Evolutionary conservation across 148 eudicot species (phyloP).

Genomic region (Linanthus parryae): DNA sequence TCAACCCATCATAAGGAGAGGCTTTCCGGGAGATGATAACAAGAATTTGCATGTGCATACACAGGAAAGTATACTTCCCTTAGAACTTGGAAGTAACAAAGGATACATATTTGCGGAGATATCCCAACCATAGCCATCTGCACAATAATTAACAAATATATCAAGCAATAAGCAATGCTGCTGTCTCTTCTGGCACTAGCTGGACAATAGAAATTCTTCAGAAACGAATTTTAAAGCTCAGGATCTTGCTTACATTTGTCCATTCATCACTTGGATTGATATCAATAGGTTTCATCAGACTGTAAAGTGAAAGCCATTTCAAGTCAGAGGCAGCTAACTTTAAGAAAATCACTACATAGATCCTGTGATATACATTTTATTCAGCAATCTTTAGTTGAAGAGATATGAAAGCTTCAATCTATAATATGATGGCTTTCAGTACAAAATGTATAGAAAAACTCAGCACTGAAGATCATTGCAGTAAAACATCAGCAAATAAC

Average conservation of each 20-base stretch:
- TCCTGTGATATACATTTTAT: not conserved
- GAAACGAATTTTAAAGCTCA: not conserved
- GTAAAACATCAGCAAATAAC: no score
- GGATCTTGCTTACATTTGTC: slow-evolving; percentile 60
- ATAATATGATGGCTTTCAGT: not conserved
- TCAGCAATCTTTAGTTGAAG: not conserved
- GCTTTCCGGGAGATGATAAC: no score
- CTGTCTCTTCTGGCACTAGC: not conserved
- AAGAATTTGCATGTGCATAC: no score
- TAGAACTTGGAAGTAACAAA: slow-evolving; percentile 11
- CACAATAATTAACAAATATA: slow-evolving; percentile 9
- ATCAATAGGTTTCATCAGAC: slow-evolving; percentile 90
- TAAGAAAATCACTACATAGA: not conserved
- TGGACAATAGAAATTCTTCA: not conserved
- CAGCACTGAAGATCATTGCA: not conserved
- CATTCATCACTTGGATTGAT: slow-evolving; percentile 87
- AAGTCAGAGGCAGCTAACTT: slow-evolving; percentile 4
- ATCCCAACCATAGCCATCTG: slow-evolving; percentile 88
- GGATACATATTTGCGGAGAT: slow-evolving; percentile 93
- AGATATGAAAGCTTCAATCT: slow-evolving; percentile 4
- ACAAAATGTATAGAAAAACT: no score
- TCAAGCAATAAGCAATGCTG: not conserved
- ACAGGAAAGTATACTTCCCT: no score
- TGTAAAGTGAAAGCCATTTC: slow-evolving; percentile 24
- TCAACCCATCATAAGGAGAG: no score